Conservation (phyloP, 73 alveolate species). For the Diophrys appendiculata region DNA sequence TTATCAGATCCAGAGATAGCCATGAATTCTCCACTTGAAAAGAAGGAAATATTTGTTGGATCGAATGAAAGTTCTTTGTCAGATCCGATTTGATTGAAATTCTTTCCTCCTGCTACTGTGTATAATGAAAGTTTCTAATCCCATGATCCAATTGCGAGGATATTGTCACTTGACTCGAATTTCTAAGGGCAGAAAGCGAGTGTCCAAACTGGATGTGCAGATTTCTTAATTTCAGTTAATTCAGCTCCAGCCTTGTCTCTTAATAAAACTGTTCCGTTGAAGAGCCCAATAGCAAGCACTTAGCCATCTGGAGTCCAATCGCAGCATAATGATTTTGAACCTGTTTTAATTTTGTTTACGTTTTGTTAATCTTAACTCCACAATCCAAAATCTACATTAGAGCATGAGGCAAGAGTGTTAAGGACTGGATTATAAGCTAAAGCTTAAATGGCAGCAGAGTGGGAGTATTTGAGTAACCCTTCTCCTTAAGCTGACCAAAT, state of each 20-base stretch:
- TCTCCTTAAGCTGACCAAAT: conserved; percentile 84
- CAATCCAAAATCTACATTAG: conserved; percentile 78
- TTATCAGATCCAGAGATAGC: conserved; percentile 75
- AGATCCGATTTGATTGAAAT: conserved; percentile 59
- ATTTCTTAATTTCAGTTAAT: conserved; percentile 45
- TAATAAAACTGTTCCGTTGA: conserved; percentile 56
- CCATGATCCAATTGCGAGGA: conserved; percentile 87
- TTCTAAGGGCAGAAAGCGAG: conserved; percentile 65
- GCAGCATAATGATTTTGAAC: conserved; percentile 55
- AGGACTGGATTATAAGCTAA: conserved; percentile 86
- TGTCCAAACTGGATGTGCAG: conserved; percentile 76
- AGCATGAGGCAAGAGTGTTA: conserved; percentile 75
- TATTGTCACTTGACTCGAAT: conserved; percentile 58
- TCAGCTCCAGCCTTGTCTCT: conserved; percentile 70
- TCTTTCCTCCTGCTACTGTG: conserved; percentile 52
- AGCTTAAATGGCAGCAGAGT: conserved; percentile 68
- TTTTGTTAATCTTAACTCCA: conserved; percentile 67
- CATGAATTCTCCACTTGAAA: conserved; percentile 70
- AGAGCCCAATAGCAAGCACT: conserved; percentile 69
- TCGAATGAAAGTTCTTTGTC: conserved; percentile 74
- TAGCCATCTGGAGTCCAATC: conserved; percentile 82
- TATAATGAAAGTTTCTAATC: conserved; percentile 78
- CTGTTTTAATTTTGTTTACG: conserved; percentile 56
- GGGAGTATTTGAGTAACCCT: conserved; percentile 67
- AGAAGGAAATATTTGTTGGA: conserved; percentile 70